Evolutionary conservation across 257 asterid species (phyloP).

Genomic region (Solanum dulcamara): DNA sequence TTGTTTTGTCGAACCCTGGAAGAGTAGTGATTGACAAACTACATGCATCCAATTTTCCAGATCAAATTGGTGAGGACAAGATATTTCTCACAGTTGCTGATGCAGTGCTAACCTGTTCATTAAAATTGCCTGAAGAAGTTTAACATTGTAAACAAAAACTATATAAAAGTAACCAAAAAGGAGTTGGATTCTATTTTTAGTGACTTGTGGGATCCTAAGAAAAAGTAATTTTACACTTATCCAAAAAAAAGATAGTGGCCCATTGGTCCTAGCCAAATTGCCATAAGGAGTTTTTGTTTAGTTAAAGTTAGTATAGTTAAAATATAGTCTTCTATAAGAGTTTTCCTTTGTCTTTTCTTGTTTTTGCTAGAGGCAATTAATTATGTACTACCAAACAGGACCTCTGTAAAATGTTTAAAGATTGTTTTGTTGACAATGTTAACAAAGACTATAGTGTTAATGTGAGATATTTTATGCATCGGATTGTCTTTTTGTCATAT

Average conservation of each 20-base stretch:
- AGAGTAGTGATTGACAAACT: conserved; percentile 72
- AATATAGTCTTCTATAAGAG: neutral
- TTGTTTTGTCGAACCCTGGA: conserved; percentile 76
- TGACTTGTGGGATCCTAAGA: conserved; percentile 4
- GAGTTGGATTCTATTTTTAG: neutral
- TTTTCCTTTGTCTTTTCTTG: neutral
- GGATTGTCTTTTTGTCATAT: neutral
- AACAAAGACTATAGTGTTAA: neutral
- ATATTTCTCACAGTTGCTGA: conserved; percentile 84
- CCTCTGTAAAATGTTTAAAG: neutral
- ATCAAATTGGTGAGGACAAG: conserved; percentile 56
- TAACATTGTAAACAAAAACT: neutral
- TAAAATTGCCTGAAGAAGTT: conserved; percentile 45
- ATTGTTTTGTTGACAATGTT: neutral
- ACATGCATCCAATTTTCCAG: conserved; percentile 38
- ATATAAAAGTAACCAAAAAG: neutral
- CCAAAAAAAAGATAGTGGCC: neutral
- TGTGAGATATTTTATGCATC: neutral
- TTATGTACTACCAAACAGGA: neutral
- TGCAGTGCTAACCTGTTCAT: conserved; percentile 58
- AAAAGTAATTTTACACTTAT: neutral
- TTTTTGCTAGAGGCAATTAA: neutral
- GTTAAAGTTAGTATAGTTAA: neutral
- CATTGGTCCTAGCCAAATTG: neutral
- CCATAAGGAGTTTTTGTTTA: neutral